Conservation (phyloP, 1,284 basidiomycete genomes). For the Tilletiopsis washingtonensis region DNA sequence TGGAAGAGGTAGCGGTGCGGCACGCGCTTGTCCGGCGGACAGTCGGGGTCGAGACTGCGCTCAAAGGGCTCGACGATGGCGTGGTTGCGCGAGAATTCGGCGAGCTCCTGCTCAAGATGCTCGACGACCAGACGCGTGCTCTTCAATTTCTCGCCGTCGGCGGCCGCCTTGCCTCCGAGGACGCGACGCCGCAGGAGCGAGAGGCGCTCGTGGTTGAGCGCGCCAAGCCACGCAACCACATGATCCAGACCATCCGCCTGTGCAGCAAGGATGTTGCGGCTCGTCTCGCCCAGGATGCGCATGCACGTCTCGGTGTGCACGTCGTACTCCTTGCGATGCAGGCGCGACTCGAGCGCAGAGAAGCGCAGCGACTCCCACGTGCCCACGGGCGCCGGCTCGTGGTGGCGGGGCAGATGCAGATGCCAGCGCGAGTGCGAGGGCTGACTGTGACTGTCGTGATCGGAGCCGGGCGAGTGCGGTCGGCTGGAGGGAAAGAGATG, state of each 20-base stretch:
- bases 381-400: constrained; percentile 21
- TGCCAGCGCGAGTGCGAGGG: background rate
- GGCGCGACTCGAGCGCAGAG: constrained; percentile 23
- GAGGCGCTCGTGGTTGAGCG: constrained; percentile 22
- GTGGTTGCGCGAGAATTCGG: constrained; percentile 47
- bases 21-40: constrained; percentile 15
- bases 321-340: constrained; percentile 24
- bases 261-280: constrained; percentile 15
- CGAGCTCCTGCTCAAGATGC: too few species aligned
- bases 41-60: constrained; percentile 10
- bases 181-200: background rate
- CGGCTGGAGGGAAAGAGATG: background rate
- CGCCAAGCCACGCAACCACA: constrained; percentile 17
- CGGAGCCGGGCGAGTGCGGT: background rate
- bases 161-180: background rate
- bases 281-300: constrained; percentile 20
- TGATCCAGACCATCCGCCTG: constrained; percentile 19
- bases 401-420: background rate
- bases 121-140: too few species aligned
- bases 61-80: constrained; percentile 58
- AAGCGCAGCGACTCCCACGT: constrained; percentile 38
- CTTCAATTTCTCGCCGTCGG: background rate
- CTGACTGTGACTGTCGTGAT: background rate
- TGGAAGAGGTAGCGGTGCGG: constrained; percentile 53
- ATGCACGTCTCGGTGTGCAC: constrained; percentile 24